Conservation (phyloP, 2,329 filamentous ascomycete genomes). For the Stagonosporopsis rhizophila region DNA sequence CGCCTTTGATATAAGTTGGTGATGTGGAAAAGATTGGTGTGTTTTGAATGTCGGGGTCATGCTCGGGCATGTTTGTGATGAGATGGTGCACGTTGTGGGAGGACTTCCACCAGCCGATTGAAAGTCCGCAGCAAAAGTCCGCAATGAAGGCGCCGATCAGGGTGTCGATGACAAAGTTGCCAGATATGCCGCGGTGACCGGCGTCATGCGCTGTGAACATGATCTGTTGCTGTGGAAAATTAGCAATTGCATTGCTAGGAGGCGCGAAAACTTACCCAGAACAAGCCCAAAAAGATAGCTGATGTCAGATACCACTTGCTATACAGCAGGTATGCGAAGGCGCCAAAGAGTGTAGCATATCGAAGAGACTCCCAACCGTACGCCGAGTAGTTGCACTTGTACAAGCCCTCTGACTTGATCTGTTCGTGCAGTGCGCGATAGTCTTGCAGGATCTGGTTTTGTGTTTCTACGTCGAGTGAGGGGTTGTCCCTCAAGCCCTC, state of each 20-base stretch:
- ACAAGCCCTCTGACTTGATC: constrained; percentile 63
- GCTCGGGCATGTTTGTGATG: constrained; percentile 66
- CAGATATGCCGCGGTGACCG: constrained; percentile 68
- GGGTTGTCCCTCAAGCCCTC: constrained; percentile 52
- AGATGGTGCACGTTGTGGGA: constrained; percentile 74
- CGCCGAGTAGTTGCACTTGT: constrained; percentile 64
- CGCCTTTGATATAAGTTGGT: constrained; percentile 75
- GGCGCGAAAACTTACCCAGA: constrained; percentile 58
- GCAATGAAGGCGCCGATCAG: constrained; percentile 69
- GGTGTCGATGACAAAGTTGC: constrained; percentile 65
- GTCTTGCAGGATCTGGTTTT: constrained; percentile 62
- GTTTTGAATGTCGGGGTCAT: constrained; percentile 59
- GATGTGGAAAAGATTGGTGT: constrained; percentile 89
- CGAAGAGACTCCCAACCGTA: constrained; percentile 67
- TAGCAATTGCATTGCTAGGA: constrained; percentile 16
- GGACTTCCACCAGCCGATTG: constrained; percentile 74
- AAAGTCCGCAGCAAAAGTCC: constrained; percentile 70
- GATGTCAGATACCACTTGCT: constrained; percentile 65
- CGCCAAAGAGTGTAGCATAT: constrained; percentile 59
- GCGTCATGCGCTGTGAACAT: constrained; percentile 74
- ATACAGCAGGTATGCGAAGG: constrained; percentile 57
- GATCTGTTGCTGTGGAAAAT: constrained; percentile 64
- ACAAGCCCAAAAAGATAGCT: constrained; percentile 65
- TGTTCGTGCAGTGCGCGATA: constrained; percentile 65
- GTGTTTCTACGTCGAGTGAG: constrained; percentile 61